A percentile compares a stretch with the other conserved stretches of the same genome.
These are phyloP conservation scores for Nadsonia commutata DNA, from an alignment of 1,139 yeast species.

Conservation along the genomic window DNA sequence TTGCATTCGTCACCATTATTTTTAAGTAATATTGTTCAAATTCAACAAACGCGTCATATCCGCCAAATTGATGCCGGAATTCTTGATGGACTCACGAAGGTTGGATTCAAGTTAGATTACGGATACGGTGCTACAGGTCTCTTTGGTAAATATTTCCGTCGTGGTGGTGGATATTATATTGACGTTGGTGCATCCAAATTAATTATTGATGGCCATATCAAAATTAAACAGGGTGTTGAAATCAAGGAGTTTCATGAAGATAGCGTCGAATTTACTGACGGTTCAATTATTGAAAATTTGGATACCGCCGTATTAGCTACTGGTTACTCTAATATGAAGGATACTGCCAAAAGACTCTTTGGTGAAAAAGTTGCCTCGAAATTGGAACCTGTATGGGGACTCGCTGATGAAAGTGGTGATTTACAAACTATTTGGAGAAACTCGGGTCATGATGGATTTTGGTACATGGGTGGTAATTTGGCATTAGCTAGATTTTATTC, in stretches of 20 bases:
- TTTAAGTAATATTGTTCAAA: background rate
- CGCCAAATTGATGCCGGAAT: constrained; percentile 21
- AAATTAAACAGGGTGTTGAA: constrained; percentile 22
- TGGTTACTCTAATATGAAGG: constrained; percentile 18
- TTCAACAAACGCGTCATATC: constrained; percentile 16
- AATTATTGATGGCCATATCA: constrained; percentile 26
- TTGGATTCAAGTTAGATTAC: constrained; percentile 27
- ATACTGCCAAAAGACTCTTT: constrained; percentile 27
- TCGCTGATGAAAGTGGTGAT: constrained; percentile 15
- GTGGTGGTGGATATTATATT: constrained; percentile 33
- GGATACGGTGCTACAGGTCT: constrained; percentile 31
- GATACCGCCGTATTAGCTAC: constrained; percentile 31
- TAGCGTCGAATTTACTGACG: constrained; percentile 28
- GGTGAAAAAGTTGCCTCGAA: constrained; percentile 9
- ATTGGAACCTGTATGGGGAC: constrained; percentile 16
- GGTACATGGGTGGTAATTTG: constrained; percentile 12
- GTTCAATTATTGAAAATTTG: constrained; percentile 20
- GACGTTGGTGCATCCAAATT: constrained; percentile 30
- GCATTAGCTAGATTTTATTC: constrained; percentile 11
- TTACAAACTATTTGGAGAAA: constrained; percentile 10
- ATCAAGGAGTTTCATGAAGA: constrained; percentile 23
- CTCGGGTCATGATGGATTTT: constrained; percentile 11
- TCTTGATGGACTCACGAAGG: constrained; percentile 19
- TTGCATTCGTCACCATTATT: constrained; percentile 17
- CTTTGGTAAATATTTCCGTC: constrained; percentile 25